A percentile compares a stretch with the other conserved stretches of the same genome.
Conservation (phyloP, 495 filamentous ascomycete genomes). For the Penicillium riverlandense region DNA sequence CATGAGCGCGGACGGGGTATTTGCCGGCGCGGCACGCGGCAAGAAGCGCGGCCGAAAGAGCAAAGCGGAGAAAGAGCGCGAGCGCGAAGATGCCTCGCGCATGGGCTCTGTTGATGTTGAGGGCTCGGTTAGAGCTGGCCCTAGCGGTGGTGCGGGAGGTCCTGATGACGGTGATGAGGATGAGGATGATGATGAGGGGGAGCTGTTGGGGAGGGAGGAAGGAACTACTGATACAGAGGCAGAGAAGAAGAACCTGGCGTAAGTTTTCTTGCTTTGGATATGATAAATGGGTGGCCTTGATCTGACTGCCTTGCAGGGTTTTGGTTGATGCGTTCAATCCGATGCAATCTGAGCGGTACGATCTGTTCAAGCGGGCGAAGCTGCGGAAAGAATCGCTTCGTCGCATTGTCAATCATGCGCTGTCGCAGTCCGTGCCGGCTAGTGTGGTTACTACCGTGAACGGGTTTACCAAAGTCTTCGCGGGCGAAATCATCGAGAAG, state of each 20-base stretch:
- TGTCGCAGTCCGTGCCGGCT: slow-evolving; percentile 77
- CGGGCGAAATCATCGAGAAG: slow-evolving; percentile 74
- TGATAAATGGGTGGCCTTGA: slow-evolving; percentile 2
- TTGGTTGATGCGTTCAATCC: slow-evolving; percentile 62
- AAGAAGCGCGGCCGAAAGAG: slow-evolving; percentile 62
- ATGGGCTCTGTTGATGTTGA: slow-evolving; percentile 33
- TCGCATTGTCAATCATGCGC: slow-evolving; percentile 77
- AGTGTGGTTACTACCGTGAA: slow-evolving; percentile 74
- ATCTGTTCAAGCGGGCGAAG: slow-evolving; percentile 63
- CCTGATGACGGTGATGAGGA: slow-evolving; percentile 62
- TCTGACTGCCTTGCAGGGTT: slow-evolving; percentile 36
- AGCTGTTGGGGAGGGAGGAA: slow-evolving; percentile 53
- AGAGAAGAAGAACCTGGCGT: slow-evolving; percentile 62
- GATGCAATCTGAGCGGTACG: slow-evolving; percentile 65
- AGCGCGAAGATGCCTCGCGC: slow-evolving; percentile 39
- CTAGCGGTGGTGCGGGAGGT: slow-evolving; percentile 30
- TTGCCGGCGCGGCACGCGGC: slow-evolving; percentile 32
- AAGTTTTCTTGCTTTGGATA: slow-evolving; percentile 16
- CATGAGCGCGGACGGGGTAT: slow-evolving; percentile 42
- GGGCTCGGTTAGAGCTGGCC: slow-evolving; percentile 37
- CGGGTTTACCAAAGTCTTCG: slow-evolving; percentile 75
- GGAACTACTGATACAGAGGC: slow-evolving; percentile 58
- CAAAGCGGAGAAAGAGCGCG: slow-evolving; percentile 45
- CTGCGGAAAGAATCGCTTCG: slow-evolving; percentile 56
- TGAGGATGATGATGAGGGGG: slow-evolving; percentile 58